phyloP scores from a whole-genome alignment of 2,329 filamentous ascomycete species.

The Apiospora malaysiana region DNA sequence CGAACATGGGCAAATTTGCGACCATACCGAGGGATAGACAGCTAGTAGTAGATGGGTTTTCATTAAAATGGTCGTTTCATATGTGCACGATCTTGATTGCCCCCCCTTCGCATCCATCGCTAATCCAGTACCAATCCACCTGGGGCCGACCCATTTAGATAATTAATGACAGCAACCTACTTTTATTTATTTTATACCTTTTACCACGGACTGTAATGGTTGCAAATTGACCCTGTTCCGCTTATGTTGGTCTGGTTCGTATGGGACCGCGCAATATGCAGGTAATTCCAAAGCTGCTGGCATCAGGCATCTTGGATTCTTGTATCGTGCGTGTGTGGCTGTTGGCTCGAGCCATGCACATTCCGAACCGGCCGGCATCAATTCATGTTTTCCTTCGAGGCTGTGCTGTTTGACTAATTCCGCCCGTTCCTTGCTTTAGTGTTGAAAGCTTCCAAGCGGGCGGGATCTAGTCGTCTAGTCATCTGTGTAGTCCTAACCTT shows the following conservation, averaged over 20 bases:
- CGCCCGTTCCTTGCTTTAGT: constrained; percentile 8
- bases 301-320: background rate
- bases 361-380: background rate
- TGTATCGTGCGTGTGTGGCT: background rate
- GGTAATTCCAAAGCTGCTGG: background rate
- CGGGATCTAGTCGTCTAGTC: constrained; percentile 13
- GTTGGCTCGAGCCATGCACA: background rate
- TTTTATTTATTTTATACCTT: background rate
- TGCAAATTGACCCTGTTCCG: background rate
- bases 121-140: background rate
- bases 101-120: background rate
- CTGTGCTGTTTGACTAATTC: constrained; percentile 12
- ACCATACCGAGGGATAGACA: background rate
- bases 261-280: background rate
- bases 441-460: constrained; percentile 6
- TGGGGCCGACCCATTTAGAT: background rate
- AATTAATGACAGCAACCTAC: background rate
- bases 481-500: no score
- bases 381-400: constrained; percentile 5
- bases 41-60: background rate
- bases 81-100: constrained; percentile 13
- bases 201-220: background rate
- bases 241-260: background rate
- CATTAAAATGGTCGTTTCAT: constrained; percentile 6
- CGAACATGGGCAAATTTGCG: background rate